These are phyloP conservation scores for Austroboletus eburneus DNA, from an alignment of 768 basidiomycete genomes.

Conservation along the genomic window DNA sequence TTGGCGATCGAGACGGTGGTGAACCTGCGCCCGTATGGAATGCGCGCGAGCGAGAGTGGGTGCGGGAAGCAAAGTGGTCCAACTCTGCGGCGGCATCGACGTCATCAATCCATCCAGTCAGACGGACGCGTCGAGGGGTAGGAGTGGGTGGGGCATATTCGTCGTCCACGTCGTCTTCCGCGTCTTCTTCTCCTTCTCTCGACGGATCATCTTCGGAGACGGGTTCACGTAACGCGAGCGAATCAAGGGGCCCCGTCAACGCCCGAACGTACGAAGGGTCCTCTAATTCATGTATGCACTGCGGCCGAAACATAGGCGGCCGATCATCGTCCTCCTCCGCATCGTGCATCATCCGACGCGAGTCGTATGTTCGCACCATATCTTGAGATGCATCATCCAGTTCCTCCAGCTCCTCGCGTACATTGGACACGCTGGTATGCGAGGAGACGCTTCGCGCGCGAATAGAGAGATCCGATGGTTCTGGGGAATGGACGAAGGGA, in stretches of 20 bases:
- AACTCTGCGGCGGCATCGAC: constrained; percentile 54
- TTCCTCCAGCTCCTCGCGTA: constrained; percentile 7
- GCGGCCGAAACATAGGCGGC: constrained; percentile 28
- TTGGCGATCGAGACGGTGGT: background rate
- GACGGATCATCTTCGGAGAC: background rate
- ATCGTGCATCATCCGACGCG: constrained; percentile 29
- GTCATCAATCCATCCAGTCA: constrained; percentile 49
- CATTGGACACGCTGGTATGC: constrained; percentile 18
- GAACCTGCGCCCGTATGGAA: background rate
- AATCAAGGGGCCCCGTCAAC: constrained; percentile 5
- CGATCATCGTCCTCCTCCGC: constrained; percentile 25
- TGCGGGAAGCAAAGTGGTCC: constrained; percentile 40
- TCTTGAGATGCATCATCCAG: constrained; percentile 13
- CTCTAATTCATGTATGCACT: constrained; percentile 56
- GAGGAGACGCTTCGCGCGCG: constrained; percentile 23
- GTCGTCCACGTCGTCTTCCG: constrained; percentile 3
- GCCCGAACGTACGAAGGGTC: constrained; percentile 28
- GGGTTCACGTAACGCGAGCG: background rate
- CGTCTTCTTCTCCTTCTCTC: background rate
- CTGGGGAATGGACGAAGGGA: constrained; percentile 30
- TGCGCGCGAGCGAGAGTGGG: constrained; percentile 1
- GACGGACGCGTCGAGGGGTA: constrained; percentile 37
- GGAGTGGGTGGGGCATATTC: constrained; percentile 18
- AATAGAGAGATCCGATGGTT: constrained; percentile 31
- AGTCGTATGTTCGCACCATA: constrained; percentile 15